Conservation (phyloP, 805 yeast genomes). For the Diddensiella transvaalensis region DNA sequence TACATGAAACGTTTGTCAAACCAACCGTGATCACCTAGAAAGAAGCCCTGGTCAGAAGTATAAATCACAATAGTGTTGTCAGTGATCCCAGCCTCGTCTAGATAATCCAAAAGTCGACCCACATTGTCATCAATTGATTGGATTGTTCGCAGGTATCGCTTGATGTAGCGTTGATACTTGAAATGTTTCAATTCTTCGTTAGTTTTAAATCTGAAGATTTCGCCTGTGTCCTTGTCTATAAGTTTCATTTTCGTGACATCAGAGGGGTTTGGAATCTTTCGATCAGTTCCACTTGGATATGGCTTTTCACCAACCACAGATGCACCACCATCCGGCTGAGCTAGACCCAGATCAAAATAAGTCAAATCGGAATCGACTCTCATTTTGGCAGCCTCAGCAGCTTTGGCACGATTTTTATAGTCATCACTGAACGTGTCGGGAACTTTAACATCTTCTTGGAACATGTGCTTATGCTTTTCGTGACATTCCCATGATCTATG, state of each 20-base stretch:
- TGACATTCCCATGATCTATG: slow-evolving; percentile 8
- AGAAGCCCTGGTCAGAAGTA: slow-evolving; percentile 7
- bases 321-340: slow-evolving; percentile 6
- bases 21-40: slow-evolving; percentile 8
- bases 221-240: slow-evolving; percentile 7
- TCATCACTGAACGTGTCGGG: slow-evolving; percentile 8
- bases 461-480: slow-evolving; percentile 1
- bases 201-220: slow-evolving; percentile 1
- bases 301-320: neutral
- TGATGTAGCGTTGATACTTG: slow-evolving; percentile 6
- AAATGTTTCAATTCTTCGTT: slow-evolving; percentile 1
- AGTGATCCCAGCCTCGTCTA: slow-evolving; percentile 1
- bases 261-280: neutral
- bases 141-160: slow-evolving; percentile 5
- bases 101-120: slow-evolving; percentile 5
- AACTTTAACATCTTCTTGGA: slow-evolving; percentile 3
- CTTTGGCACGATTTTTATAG: slow-evolving; percentile 8
- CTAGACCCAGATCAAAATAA: slow-evolving; percentile 7
- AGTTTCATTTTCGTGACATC: neutral
- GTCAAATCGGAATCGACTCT: slow-evolving; percentile 5
- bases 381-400: slow-evolving; percentile 4
- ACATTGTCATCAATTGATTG: slow-evolving; percentile 7
- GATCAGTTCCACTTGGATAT: neutral
- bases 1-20: slow-evolving; percentile 10
- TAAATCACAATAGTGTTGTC: slow-evolving; percentile 5